Conservation (phyloP, 208 protist species). For the Leptomonas seymouri region DNA sequence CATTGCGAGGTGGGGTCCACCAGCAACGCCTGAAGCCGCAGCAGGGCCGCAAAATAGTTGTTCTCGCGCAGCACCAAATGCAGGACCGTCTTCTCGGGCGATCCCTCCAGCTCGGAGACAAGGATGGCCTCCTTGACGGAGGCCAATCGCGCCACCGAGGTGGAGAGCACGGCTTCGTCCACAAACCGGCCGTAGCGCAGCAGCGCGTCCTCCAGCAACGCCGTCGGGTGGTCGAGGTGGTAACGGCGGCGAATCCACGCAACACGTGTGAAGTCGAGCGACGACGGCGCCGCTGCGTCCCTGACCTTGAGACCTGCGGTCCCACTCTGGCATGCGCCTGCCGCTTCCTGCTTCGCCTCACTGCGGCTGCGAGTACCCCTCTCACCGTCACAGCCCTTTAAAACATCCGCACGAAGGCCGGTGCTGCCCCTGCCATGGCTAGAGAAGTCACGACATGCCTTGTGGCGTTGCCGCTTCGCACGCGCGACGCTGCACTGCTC, state of each 20-base stretch:
- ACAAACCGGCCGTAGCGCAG: conserved; percentile 30
- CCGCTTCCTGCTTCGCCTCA: not conserved
- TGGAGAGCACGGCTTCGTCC: conserved; percentile 11
- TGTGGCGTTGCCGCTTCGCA: conserved; percentile 1
- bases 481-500: conserved; percentile 26
- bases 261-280: conserved; percentile 14
- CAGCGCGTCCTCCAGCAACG: conserved; percentile 29
- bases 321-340: not conserved
- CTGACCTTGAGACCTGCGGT: not conserved
- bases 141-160: conserved; percentile 12
- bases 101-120: conserved; percentile 20
- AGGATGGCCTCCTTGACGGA: conserved; percentile 15
- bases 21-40: conserved; percentile 36
- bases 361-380: no score
- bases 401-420: no score
- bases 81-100: conserved; percentile 15
- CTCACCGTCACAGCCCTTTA: not conserved
- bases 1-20: conserved; percentile 16
- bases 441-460: not conserved
- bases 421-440: no score
- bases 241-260: conserved; percentile 27
- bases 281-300: not conserved
- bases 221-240: conserved; percentile 24
- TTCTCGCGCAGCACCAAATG: conserved; percentile 26
- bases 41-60: conserved; percentile 37